These are phyloP conservation scores for Trichosporon asahii DNA, from an alignment of 1,284 basidiomycete genomes.

Conservation along the genomic window DNA sequence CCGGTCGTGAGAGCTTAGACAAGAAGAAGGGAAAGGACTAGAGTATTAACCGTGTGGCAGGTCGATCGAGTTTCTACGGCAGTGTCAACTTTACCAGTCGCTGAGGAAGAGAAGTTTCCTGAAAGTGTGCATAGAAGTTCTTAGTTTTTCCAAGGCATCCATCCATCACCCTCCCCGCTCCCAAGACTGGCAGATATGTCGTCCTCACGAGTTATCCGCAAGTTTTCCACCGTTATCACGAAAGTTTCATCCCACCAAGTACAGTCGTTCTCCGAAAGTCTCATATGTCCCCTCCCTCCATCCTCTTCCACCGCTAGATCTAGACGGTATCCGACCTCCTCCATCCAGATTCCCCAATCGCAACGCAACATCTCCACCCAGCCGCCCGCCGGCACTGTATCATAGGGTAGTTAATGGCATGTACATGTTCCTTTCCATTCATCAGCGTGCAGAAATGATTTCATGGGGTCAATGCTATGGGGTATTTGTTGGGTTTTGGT, in stretches of 20 bases:
- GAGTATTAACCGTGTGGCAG: neutral
- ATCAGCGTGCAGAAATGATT: neutral
- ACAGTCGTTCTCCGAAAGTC: too few species aligned
- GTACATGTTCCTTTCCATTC: neutral
- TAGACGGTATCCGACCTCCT: neutral
- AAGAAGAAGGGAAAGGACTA: constrained; percentile 1
- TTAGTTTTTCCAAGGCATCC: neutral
- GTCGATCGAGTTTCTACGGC: neutral
- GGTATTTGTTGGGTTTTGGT: too few species aligned
- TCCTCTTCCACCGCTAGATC: neutral
- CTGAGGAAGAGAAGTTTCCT: neutral
- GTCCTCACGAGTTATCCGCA: neutral
- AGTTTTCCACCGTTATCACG: too few species aligned
- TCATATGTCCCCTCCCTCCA: neutral
- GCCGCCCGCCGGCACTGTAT: neutral
- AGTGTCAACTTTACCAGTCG: neutral
- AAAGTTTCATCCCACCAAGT: too few species aligned
- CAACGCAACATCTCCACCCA: neutral
- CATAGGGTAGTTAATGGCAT: constrained; percentile 1
- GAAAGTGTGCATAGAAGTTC: neutral
- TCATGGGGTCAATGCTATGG: neutral
- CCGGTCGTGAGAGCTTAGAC: constrained; percentile 8
- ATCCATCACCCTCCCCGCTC: neutral
- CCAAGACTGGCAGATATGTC: neutral
- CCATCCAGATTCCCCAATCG: neutral